These are phyloP conservation scores for Malus sieversii DNA, from an alignment of 306 rosid species.

Conservation along the genomic window DNA sequence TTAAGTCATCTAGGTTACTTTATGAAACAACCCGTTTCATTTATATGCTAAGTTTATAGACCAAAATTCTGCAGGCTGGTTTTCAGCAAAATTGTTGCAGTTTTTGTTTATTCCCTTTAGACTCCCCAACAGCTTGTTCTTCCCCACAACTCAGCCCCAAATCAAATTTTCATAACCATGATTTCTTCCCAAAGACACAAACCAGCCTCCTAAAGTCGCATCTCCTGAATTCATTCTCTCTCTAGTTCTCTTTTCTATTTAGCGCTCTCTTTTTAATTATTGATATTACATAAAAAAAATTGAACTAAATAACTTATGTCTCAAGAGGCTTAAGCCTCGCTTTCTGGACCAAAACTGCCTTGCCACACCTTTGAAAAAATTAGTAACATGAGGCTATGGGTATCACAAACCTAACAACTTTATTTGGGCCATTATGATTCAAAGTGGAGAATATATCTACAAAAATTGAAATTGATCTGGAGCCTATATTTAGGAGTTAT, in stretches of 20 bases:
- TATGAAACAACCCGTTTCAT: not conserved
- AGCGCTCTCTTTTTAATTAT: not conserved
- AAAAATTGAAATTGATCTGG: not conserved
- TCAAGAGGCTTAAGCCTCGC: not conserved
- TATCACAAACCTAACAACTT: not conserved
- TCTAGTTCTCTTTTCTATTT: not conserved
- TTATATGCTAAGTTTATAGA: not conserved
- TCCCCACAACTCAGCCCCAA: not conserved
- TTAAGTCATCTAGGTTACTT: not conserved
- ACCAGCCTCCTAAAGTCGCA: not conserved
- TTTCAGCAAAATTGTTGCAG: not conserved
- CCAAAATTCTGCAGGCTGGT: not conserved
- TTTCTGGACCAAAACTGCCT: not conserved
- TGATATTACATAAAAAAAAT: not conserved
- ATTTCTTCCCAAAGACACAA: not conserved
- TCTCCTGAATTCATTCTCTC: not conserved
- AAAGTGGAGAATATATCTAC: not conserved
- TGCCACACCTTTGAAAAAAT: not conserved
- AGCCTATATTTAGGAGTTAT: not conserved
- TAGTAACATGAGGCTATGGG: not conserved
- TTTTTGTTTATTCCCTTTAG: not conserved
- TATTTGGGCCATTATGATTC: not conserved
- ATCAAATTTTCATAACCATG: not conserved
- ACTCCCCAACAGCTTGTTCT: not conserved
- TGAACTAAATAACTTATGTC: not conserved